Evolutionary conservation across 164 flowering plant genomes (phyloP).

Genomic region (Dillenia suffruticosa): DNA sequence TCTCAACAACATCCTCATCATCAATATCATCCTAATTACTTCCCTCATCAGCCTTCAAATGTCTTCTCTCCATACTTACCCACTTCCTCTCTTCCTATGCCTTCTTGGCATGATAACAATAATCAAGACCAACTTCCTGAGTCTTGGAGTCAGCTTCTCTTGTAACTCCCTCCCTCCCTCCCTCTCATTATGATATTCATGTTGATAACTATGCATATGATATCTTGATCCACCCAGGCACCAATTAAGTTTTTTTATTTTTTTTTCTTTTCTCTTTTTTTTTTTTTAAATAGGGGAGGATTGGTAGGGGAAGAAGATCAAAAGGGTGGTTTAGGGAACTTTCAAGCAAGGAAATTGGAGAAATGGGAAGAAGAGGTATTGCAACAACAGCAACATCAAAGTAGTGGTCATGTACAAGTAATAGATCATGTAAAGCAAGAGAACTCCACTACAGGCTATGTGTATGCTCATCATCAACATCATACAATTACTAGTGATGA

Average conservation of each 20-base stretch:
- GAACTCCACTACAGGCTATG: constrained; percentile 21
- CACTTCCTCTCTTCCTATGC: constrained; percentile 31
- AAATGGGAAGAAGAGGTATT: constrained; percentile 61
- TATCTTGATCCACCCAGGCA: too few relatives aligned
- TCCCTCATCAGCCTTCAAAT: constrained; percentile 26
- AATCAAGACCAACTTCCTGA: constrained; percentile 49
- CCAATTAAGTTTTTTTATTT: not conserved
- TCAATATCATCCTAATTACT: constrained; percentile 3
- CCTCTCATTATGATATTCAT: not conserved
- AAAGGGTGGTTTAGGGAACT: constrained; percentile 24
- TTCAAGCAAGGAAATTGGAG: constrained; percentile 43
- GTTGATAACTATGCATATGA: not conserved
- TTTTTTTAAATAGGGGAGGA: constrained; percentile 45
- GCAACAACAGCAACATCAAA: constrained; percentile 24
- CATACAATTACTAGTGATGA: constrained; percentile 16
- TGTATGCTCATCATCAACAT: constrained; percentile 24
- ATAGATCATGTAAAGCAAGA: constrained; percentile 58
- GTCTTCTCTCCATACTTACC: constrained; percentile 20
- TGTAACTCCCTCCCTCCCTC: constrained; percentile 24
- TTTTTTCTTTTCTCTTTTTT: not conserved
- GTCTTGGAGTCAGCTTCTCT: constrained; percentile 82
- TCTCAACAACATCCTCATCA: constrained; percentile 5
- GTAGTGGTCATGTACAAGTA: constrained; percentile 4
- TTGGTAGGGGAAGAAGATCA: constrained; percentile 50
- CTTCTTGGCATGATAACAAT: constrained; percentile 30